Percentiles rank a stretch among this genome's conserved stretches.
These are phyloP conservation scores for Talaromyces proteolyticus DNA, from an alignment of 495 filamentous ascomycete species.

Conservation along the genomic window DNA sequence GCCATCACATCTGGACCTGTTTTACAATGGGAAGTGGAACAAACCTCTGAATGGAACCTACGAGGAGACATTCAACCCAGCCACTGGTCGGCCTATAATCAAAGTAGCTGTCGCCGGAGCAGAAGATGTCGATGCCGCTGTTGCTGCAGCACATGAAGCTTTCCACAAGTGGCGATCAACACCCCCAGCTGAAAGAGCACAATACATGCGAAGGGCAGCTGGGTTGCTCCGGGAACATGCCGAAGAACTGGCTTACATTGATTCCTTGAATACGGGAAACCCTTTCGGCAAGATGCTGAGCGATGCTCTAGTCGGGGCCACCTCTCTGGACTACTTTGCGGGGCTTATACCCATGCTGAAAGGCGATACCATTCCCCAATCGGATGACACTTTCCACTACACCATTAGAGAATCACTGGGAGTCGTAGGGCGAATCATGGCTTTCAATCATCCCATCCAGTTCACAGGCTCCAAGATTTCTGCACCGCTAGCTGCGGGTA, in stretches of 20 bases:
- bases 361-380: conserved; percentile 15
- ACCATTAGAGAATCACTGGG: conserved; percentile 15
- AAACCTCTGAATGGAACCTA: not conserved
- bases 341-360: conserved; percentile 12
- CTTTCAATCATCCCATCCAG: conserved; percentile 12
- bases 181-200: conserved; percentile 5
- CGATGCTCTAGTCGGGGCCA: conserved; percentile 11
- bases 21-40: not conserved
- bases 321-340: conserved; percentile 12
- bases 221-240: conserved; percentile 10
- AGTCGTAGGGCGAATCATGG: conserved; percentile 14
- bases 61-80: conserved; percentile 11
- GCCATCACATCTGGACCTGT: no score
- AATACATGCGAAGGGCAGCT: conserved; percentile 7
- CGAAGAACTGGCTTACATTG: conserved; percentile 10
- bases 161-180: conserved; percentile 10
- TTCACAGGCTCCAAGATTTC: conserved; percentile 36
- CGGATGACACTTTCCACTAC: conserved; percentile 12
- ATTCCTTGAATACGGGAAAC: conserved; percentile 13
- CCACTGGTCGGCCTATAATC: conserved; percentile 9
- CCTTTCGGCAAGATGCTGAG: conserved; percentile 11
- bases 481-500: conserved; percentile 45
- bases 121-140: conserved; percentile 8
- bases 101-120: conserved; percentile 6
- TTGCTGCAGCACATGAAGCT: conserved; percentile 10